phyloP scores from a whole-genome alignment of 148 eudicot species.

The Arctostaphylos glauca region DNA sequence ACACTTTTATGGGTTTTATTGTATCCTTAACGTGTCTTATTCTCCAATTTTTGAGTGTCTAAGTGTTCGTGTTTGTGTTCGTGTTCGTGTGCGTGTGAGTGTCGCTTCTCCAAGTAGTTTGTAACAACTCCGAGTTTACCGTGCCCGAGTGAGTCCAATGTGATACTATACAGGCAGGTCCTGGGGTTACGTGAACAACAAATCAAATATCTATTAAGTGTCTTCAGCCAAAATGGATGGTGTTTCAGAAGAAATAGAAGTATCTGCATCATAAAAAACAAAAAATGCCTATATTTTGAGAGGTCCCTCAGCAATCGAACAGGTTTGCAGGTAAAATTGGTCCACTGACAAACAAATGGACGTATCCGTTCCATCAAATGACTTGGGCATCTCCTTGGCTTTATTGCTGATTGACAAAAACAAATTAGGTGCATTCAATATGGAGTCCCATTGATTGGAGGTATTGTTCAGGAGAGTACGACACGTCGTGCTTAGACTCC shows the following conservation, averaged over 20 bases:
- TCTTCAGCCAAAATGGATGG: neutral
- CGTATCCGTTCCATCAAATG: neutral
- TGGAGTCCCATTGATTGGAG: neutral
- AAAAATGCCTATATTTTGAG: neutral
- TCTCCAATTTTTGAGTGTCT: too few relatives aligned
- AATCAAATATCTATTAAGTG: neutral
- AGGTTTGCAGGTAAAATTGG: neutral
- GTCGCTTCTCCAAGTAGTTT: neutral
- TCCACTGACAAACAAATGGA: neutral
- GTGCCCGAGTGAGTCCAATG: neutral
- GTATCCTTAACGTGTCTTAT: too few relatives aligned
- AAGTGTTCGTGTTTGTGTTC: too few relatives aligned
- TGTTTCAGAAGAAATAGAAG: neutral
- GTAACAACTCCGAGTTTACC: neutral
- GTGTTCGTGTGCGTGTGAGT: too few relatives aligned
- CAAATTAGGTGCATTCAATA: neutral
- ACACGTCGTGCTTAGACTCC: too few relatives aligned
- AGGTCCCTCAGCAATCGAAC: slow-evolving; percentile 9
- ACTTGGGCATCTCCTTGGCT: neutral
- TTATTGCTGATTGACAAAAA: slow-evolving; percentile 10
- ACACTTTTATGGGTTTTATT: too few relatives aligned
- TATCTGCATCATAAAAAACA: neutral
- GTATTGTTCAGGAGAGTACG: too few relatives aligned
- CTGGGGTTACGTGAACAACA: neutral
- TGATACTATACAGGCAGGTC: neutral